phyloP scores from a whole-genome alignment of 345 rosid genomes.

The Punica granatum region DNA sequence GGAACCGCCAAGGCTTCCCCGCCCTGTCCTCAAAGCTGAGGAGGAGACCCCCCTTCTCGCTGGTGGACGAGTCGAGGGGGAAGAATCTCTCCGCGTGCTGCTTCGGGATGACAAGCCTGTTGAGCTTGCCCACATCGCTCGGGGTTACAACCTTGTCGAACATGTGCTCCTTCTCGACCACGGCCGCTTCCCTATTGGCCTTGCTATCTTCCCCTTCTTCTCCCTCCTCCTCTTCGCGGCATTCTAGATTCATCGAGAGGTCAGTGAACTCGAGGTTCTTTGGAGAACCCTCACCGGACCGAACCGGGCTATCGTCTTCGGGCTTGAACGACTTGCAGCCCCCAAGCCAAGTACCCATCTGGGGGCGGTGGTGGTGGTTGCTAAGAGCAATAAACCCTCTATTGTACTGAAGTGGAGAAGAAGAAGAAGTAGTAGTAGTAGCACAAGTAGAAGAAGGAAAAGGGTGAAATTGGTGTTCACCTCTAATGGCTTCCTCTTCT shows the following conservation, averaged over 20 bases:
- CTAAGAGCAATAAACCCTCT: conserved; percentile 4
- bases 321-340: background rate
- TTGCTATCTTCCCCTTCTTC: background rate
- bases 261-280: conserved; percentile 8
- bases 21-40: conserved; percentile 67
- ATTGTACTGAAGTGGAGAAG: conserved; percentile 1
- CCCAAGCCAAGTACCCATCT: conserved; percentile 8
- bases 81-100: conserved; percentile 71
- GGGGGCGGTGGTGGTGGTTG: background rate
- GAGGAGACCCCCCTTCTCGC: conserved; percentile 61
- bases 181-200: conserved; percentile 5
- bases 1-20: conserved; percentile 74
- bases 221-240: background rate
- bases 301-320: background rate
- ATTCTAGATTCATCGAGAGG: conserved; percentile 1
- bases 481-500: conserved; percentile 5
- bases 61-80: conserved; percentile 60
- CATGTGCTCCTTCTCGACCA: conserved; percentile 38
- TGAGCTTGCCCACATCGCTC: conserved; percentile 58
- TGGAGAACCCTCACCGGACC: background rate
- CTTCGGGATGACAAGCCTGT: conserved; percentile 49
- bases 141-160: conserved; percentile 56
- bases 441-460: conserved; percentile 1
- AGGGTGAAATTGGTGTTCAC: conserved; percentile 2
- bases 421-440: background rate